Conservation (phyloP, 2,329 filamentous ascomycete species). For the Drechslerella stenobrocha region DNA sequence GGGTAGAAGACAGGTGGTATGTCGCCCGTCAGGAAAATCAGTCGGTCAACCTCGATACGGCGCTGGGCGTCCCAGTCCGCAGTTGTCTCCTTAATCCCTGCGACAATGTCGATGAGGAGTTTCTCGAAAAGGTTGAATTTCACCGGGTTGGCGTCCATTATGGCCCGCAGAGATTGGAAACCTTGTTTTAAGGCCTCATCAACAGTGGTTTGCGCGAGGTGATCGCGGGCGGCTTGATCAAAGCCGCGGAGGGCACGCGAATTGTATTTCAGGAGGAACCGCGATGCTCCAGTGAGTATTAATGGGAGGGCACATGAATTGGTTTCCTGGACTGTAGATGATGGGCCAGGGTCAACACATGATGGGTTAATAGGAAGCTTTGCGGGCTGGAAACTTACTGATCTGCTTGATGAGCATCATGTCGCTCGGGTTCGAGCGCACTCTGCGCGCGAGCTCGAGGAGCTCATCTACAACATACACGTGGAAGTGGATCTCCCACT, state of each 20-base stretch:
- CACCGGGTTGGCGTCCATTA: conserved; percentile 52
- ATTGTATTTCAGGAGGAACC: conserved; percentile 53
- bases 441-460: conserved; percentile 52
- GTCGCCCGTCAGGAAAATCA: conserved; percentile 52
- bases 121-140: conserved; percentile 53
- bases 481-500: conserved; percentile 53
- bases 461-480: conserved; percentile 52
- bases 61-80: conserved; percentile 49
- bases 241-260: conserved; percentile 51
- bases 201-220: conserved; percentile 47
- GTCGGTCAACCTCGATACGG: conserved; percentile 50
- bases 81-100: conserved; percentile 50
- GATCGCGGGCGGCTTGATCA: conserved; percentile 51
- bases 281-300: conserved; percentile 51
- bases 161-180: conserved; percentile 44
- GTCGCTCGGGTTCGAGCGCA: conserved; percentile 48
- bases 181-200: conserved; percentile 41
- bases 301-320: conserved; percentile 53
- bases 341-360: background rate
- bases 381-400: conserved; percentile 23
- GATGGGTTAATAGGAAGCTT: background rate
- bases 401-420: conserved; percentile 51
- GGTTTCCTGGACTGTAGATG: conserved; percentile 49
- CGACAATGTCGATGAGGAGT: conserved; percentile 52
- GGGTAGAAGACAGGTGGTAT: conserved; percentile 51